These are phyloP conservation scores for Trametes cinnabarina DNA, from an alignment of 768 basidiomycete species.

Conservation along the genomic window DNA sequence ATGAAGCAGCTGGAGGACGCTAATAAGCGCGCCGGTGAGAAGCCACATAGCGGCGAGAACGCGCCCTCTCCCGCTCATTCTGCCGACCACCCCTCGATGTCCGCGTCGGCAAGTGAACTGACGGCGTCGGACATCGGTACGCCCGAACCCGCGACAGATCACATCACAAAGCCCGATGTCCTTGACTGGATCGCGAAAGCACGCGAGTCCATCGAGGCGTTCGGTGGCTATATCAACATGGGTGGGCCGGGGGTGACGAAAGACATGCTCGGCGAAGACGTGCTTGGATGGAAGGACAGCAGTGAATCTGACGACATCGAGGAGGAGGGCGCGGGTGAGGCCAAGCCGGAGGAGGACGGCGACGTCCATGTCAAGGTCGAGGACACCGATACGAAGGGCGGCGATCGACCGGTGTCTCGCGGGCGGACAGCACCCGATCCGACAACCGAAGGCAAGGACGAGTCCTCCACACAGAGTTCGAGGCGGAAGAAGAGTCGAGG, in stretches of 20 bases:
- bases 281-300: conserved; percentile 33
- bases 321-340: conserved; percentile 3
- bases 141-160: conserved; percentile 13
- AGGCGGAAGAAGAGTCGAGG: conserved; percentile 15
- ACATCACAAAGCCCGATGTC: conserved; percentile 53
- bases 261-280: conserved; percentile 50
- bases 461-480: conserved; percentile 15
- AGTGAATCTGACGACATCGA: conserved; percentile 31
- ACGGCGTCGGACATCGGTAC: conserved; percentile 23
- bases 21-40: conserved; percentile 28
- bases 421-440: conserved; percentile 8
- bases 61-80: conserved; percentile 13
- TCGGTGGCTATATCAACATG: conserved; percentile 64
- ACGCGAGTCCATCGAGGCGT: conserved; percentile 62
- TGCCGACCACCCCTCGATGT: conserved; percentile 17
- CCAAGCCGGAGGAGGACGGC: conserved; percentile 20
- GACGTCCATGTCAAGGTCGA: conserved; percentile 22
- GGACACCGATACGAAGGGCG: conserved; percentile 36
- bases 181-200: conserved; percentile 79
- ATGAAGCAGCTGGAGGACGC: conserved; percentile 64
- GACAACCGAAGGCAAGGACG: not conserved
- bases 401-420: conserved; percentile 16
- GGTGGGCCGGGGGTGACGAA: conserved; percentile 54
- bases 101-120: conserved; percentile 19
- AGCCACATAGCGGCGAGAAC: conserved; percentile 1